Base-by-base conservation (phyloP, 1,139 yeast species). In the Sugiyamaella castrensis region DNA sequence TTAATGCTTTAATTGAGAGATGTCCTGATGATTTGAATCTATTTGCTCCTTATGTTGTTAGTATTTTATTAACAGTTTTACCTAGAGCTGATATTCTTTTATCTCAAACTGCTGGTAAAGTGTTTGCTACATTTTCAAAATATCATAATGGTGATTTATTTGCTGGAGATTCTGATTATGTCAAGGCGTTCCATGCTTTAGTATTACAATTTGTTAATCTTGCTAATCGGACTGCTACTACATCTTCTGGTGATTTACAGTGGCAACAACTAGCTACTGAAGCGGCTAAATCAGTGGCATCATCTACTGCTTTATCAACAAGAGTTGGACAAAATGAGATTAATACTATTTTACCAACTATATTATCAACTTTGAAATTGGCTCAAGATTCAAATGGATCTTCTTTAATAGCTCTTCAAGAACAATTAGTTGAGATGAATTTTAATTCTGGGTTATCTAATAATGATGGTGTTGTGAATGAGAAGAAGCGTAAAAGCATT, bases 1-100 rank as follows among this genome's bases (percentile, higher is more conserved):
- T 87, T 50, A 70, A 77, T 46, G 83, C 86, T 33, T 75, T 92
- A 57, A 83, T 89, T 43, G 81, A 75, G 40, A 80, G 82, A 62
- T 89, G 98, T 65, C 73, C 79, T 33, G 95, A 87, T 53, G 92
- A 92, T 64, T 71, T 92, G 64, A 88, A 87, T 55, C 84, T 89
- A 34, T 84, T 88, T 70, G 94, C 96, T 1, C 74, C 71, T 40
- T 63, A 70, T 51, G 67, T 72, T 4, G 63, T 71, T 24, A 60
- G 63, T 8, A 64, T 74, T 13, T 59, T 84, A 51, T 62, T 64
- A 32, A 61, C 67, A 8, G 74, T 81, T 13, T 59, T 81, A 40
- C 60, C 69, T 16, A 70, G 77, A 7, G 30, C 46, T 8, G 95
- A 87, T 59, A 63, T 84, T 45, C 70, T 79, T 0, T 69, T 84